Conservation (phyloP, 2,329 filamentous ascomycete genomes). For the Ceratocystis smalleyi region DNA sequence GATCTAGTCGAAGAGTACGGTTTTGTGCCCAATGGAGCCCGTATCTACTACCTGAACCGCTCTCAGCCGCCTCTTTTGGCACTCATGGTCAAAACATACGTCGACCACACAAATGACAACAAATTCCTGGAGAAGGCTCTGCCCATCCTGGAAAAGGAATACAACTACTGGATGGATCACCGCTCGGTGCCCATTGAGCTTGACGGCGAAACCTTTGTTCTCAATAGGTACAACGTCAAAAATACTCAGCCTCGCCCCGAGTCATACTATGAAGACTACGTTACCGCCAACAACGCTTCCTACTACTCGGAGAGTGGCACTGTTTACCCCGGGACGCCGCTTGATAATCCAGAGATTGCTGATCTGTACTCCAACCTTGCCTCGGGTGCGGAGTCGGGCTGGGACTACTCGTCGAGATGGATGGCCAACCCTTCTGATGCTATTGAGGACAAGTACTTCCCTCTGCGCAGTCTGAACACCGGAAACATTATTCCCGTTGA, state of each 20-base stretch:
- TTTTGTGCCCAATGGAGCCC: slow-evolving; percentile 53
- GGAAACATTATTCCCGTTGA: slow-evolving; percentile 46
- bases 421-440: slow-evolving; percentile 42
- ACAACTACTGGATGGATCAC: slow-evolving; percentile 47
- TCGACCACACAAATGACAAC: slow-evolving; percentile 49
- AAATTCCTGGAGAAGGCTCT: slow-evolving; percentile 41
- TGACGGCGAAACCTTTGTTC: slow-evolving; percentile 30
- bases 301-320: slow-evolving; percentile 45
- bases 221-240: slow-evolving; percentile 44
- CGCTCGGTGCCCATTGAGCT: slow-evolving; percentile 37
- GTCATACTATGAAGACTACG: slow-evolving; percentile 50
- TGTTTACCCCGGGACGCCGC: slow-evolving; percentile 38
- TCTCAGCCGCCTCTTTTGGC: slow-evolving; percentile 51
- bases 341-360: slow-evolving; percentile 38
- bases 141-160: slow-evolving; percentile 46
- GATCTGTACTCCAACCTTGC: slow-evolving; percentile 47
- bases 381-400: slow-evolving; percentile 49
- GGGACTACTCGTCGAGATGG: slow-evolving; percentile 49
- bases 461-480: slow-evolving; percentile 47
- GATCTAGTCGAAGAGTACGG: slow-evolving; percentile 49
- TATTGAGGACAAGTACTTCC: slow-evolving; percentile 45
- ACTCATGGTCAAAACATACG: slow-evolving; percentile 49
- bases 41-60: slow-evolving; percentile 51
- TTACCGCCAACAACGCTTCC: slow-evolving; percentile 47
- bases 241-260: slow-evolving; percentile 54